Base-by-base conservation (phyloP, 2,329 filamentous ascomycete genomes). In the Aspergillus ruber region DNA sequence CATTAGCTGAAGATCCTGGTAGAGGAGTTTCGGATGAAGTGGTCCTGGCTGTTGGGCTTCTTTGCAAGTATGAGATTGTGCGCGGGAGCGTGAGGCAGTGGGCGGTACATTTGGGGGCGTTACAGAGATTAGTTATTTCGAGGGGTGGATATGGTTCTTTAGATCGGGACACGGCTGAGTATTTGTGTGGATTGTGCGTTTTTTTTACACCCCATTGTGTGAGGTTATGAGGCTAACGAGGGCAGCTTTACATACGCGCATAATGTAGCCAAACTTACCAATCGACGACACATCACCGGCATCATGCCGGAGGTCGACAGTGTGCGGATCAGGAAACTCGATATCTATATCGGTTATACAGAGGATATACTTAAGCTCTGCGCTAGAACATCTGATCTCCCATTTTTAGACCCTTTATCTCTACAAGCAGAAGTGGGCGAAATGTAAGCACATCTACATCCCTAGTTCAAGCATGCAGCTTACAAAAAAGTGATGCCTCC, bases 51-150 rank as follows among this genome's bases (percentile, higher is more conserved):
- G 62, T 69, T 13, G 66, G 63, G 12, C 56, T 68, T 20, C 50
- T 69, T n/a, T 66, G 63, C 54, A 68, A 69, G 45, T 69, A 67
- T 41, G 66, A 69, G 43, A 57, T 68, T 27, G 61, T 68, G 2
- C 64, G 66, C 12, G 66, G 66, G 12, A 68, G 65, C 36, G 64
- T 69, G 6, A 64, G 62, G 40, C 66, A 68, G 44, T 69, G 66
- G 66, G 56, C 59, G 13, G 58, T 65, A n/a, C 66, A 69, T 47
- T 48, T 69, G 35, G 56, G 64, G 29, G 66, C 65, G 10, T 49
- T 69, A 29, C 62, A 67, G 41, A 61, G 55, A 35, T 46, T 69
- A 12, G 56, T 69, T 5, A 50, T 59, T 23, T 64, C 62, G 10
- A 60, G 63, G 6, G 66, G 66, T 9, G 66, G 65, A 4, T 55